Percentiles rank a stretch among this genome's conserved stretches.
Evolutionary conservation across 225 moss, liverwort and hornwort genomes (phyloP).

Genomic region (Straminergon stramineum): DNA sequence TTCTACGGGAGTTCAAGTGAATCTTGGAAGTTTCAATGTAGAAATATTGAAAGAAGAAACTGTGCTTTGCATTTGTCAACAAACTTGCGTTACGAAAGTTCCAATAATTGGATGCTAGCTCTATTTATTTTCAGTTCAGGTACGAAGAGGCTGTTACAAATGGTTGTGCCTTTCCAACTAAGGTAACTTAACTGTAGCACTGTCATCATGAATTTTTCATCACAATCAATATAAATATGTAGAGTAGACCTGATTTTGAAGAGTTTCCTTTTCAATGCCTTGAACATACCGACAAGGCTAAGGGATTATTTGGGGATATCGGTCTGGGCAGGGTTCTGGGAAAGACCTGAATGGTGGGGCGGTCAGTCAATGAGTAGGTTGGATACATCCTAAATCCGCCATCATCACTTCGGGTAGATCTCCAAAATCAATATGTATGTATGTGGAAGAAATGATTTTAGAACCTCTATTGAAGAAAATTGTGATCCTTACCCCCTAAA

Average conservation of each 20-base stretch:
- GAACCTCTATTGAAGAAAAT: rapidly evolving
- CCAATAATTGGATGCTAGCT: not conserved
- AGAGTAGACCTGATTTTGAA: not conserved
- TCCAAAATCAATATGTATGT: not conserved
- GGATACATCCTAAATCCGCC: not conserved
- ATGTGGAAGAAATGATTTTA: not conserved
- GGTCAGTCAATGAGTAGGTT: not conserved
- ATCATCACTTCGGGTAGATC: not conserved
- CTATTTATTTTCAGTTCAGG: not conserved
- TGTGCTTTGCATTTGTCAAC: not conserved
- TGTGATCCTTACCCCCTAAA: too few species aligned
- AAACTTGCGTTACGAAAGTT: not conserved
- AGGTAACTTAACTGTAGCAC: not conserved
- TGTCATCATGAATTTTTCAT: not conserved
- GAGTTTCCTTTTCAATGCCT: not conserved
- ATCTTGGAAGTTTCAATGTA: not conserved
- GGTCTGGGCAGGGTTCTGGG: too few species aligned
- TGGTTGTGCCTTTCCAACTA: not conserved
- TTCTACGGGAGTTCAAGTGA: not conserved
- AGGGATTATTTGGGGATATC: too few species aligned
- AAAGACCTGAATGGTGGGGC: not conserved
- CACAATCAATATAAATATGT: not conserved
- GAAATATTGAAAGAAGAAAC: not conserved
- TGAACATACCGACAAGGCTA: too few species aligned
- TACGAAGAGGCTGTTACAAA: not conserved